Base-by-base conservation (phyloP, 2,329 filamentous ascomycete species). In the Davidsoniella neocaledoniae region DNA sequence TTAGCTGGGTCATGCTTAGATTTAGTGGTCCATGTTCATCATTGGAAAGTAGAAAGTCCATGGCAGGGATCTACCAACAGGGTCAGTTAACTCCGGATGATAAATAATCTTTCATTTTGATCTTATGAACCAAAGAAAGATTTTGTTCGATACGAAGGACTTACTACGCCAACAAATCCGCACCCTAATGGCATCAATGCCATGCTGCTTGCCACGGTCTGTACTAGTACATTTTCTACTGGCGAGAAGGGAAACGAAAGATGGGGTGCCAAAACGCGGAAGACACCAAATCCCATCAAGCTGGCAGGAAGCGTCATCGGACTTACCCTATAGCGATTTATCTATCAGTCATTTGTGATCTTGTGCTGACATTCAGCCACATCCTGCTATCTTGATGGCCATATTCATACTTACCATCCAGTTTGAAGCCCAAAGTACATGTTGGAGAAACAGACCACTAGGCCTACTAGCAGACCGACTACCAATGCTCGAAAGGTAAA, bases 361-460 rank as follows among this genome's bases (percentile, higher is more conserved):
- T 33, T 33, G 12, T 12, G 29, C 8, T 33, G 21, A 5, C 4
- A 23, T 23, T 5, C 4, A 23, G 21, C 21, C 21, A 23, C 21
- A 23, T 23, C 21, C 21, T 23, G 21, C 21, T 23, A 23, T 23
- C 21, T 33, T 33, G 4, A 12, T 33, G 8, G 14, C 17, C 17
- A 40, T 29, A 23, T 23, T 39, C 21, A 36, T 39, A 50, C 54
- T 52, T 48, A 54, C 71, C 70, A 74, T 55, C 70, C 69, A 25
- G 86, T 93, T 66, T 96, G 91, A 29, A 98, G 71, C n/a, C 91
- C 91, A 62, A 98, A 98, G 64, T 96, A 98, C 71, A 93, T 95
- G 62, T 98, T 98, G 48, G 86, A 93, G 63, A 94, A 94, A 61
- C 85, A 91, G 59, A 96, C 94, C 50, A 96, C 71, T 4, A 91